A percentile compares a stretch with the other conserved stretches of the same genome.
phyloP scores from a whole-genome alignment of 2,329 filamentous ascomycete genomes.

The Neofusicoccum sp. region DNA sequence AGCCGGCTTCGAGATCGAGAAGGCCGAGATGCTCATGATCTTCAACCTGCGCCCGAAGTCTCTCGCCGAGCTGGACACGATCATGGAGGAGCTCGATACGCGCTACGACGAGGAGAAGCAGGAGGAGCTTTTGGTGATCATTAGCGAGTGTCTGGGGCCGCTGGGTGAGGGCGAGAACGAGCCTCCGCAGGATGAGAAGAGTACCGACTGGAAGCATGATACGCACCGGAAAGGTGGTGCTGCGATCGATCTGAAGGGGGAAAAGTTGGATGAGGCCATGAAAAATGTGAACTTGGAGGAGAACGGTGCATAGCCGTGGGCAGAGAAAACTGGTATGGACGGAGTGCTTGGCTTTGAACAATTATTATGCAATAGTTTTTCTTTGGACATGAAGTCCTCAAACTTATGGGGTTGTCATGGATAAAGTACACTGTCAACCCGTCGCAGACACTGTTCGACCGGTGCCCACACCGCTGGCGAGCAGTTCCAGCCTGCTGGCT shows the following conservation, averaged over 20 bases:
- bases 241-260: not conserved
- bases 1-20: slow-evolving; percentile 27
- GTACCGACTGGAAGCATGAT: slow-evolving; percentile 12
- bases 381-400: not conserved
- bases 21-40: slow-evolving; percentile 39
- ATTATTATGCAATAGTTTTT: not conserved
- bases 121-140: slow-evolving; percentile 29
- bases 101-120: slow-evolving; percentile 33
- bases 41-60: slow-evolving; percentile 35
- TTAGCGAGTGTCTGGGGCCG: slow-evolving; percentile 27
- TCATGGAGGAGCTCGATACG: slow-evolving; percentile 36
- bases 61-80: slow-evolving; percentile 32
- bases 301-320: not conserved
- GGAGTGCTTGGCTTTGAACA: not conserved
- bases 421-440: not conserved
- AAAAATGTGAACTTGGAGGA: not conserved
- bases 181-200: slow-evolving; percentile 29
- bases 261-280: slow-evolving; percentile 6
- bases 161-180: slow-evolving; percentile 27
- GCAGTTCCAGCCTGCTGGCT: slow-evolving; percentile 69
- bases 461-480: slow-evolving; percentile 43
- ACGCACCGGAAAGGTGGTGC: not conserved
- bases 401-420: not conserved
- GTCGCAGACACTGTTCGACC: slow-evolving; percentile 23
- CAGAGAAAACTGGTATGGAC: not conserved